phyloP scores from a whole-genome alignment of 176 grass and related monocot species.

The Zea luxurians region DNA sequence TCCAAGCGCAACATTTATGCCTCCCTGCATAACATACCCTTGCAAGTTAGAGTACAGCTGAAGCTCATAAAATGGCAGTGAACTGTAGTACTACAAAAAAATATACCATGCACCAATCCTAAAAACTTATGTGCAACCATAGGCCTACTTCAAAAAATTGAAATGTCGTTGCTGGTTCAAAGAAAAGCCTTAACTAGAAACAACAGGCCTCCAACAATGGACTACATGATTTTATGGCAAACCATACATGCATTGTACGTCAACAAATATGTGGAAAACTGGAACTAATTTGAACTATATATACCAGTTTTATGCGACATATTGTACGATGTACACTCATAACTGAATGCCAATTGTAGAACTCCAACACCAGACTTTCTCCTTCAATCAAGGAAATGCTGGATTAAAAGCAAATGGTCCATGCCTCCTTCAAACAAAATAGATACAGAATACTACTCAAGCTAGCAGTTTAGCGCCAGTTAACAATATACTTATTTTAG shows the following conservation, averaged over 20 bases:
- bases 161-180: background rate
- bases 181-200: background rate
- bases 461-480: background rate
- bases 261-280: background rate
- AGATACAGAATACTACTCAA: background rate
- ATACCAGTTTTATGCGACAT: background rate
- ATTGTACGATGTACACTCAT: background rate
- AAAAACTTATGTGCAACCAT: background rate
- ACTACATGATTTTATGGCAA: background rate
- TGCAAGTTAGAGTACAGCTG: background rate
- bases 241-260: background rate
- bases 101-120: background rate
- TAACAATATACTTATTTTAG: no score
- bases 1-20: no score
- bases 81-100: background rate
- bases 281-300: background rate
- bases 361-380: background rate
- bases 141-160: background rate
- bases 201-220: background rate
- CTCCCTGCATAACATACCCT: slow-evolving; percentile 48
- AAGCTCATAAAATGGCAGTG: slow-evolving; percentile 10
- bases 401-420: background rate
- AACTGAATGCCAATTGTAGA: background rate
- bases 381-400: background rate
- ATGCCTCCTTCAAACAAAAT: background rate